Conservation (phyloP, 2,329 filamentous ascomycete genomes). For the Neofusicoccum sp. region DNA sequence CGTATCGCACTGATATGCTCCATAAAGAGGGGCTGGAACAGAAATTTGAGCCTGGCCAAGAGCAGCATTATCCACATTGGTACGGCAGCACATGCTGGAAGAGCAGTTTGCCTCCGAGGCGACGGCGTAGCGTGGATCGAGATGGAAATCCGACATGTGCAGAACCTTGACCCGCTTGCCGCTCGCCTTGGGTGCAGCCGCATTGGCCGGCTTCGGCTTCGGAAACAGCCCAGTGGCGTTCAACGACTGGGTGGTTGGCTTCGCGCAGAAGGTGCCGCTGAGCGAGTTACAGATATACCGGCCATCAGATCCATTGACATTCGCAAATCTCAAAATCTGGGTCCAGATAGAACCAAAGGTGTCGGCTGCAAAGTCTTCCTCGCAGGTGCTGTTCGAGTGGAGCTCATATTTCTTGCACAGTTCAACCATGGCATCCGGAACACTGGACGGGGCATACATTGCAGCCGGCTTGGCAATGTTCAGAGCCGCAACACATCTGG, state of each 20-base stretch:
- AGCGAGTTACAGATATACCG: constrained; percentile 57
- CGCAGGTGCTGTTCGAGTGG: constrained; percentile 48
- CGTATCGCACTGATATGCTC: constrained; percentile 57
- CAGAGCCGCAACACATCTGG: constrained; percentile 54
- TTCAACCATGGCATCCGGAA: constrained; percentile 52
- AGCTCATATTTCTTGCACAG: constrained; percentile 52
- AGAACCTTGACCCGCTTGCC: constrained; percentile 56
- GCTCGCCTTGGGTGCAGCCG: constrained; percentile 46
- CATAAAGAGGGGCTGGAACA: constrained; percentile 54
- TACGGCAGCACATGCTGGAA: constrained; percentile 52
- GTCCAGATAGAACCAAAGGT: constrained; percentile 58
- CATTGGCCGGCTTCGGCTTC: constrained; percentile 53
- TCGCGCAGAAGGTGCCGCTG: constrained; percentile 48
- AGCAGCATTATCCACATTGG: constrained; percentile 38
- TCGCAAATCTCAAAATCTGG: constrained; percentile 54
- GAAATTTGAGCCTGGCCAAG: constrained; percentile 34
- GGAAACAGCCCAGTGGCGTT: constrained; percentile 47
- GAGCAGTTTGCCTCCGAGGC: constrained; percentile 56
- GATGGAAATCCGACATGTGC: constrained; percentile 56
- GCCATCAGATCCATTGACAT: constrained; percentile 55
- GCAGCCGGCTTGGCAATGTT: constrained; percentile 52
- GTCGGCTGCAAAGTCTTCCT: constrained; percentile 46
- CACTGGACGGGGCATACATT: constrained; percentile 46
- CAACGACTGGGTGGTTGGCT: constrained; percentile 45
- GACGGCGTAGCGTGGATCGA: constrained; percentile 55